Conservation (phyloP, 768 basidiomycete genomes). For the Favolaschia claudopus region DNA sequence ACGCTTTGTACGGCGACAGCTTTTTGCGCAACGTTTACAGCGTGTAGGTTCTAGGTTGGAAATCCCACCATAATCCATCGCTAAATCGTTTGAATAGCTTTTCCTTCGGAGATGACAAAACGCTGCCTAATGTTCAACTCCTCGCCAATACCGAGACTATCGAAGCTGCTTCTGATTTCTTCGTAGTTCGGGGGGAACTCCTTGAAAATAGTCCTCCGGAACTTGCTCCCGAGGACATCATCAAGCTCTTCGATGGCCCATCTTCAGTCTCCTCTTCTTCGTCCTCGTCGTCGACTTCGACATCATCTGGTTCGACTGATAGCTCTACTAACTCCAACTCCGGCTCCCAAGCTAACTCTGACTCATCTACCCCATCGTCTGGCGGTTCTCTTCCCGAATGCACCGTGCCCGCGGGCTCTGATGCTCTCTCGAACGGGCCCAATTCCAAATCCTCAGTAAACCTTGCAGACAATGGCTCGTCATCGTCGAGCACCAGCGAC, state of each 20-base stretch:
- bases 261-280: neutral
- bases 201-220: slow-evolving; percentile 35
- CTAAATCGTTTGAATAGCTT: slow-evolving; percentile 36
- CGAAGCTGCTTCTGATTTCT: slow-evolving; percentile 42
- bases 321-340: slow-evolving; percentile 3
- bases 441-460: slow-evolving; percentile 12
- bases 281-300: neutral
- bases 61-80: neutral
- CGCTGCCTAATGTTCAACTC: slow-evolving; percentile 48
- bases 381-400: neutral
- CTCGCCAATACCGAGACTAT: slow-evolving; percentile 44
- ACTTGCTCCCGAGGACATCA: slow-evolving; percentile 34
- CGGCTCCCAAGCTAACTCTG: neutral
- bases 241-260: slow-evolving; percentile 24
- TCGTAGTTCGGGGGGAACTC: slow-evolving; percentile 33
- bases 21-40: slow-evolving; percentile 57
- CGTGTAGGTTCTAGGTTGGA: slow-evolving; percentile 45
- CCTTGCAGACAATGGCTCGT: slow-evolving; percentile 6
- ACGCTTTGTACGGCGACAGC: slow-evolving; percentile 50
- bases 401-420: neutral
- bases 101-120: slow-evolving; percentile 49
- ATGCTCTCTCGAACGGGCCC: neutral
- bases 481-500: slow-evolving; percentile 23
- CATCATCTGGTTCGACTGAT: neutral
- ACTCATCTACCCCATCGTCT: neutral